phyloP scores from a whole-genome alignment of 805 yeast species.

The Cyberlindnera nakhonratchasimensis region DNA sequence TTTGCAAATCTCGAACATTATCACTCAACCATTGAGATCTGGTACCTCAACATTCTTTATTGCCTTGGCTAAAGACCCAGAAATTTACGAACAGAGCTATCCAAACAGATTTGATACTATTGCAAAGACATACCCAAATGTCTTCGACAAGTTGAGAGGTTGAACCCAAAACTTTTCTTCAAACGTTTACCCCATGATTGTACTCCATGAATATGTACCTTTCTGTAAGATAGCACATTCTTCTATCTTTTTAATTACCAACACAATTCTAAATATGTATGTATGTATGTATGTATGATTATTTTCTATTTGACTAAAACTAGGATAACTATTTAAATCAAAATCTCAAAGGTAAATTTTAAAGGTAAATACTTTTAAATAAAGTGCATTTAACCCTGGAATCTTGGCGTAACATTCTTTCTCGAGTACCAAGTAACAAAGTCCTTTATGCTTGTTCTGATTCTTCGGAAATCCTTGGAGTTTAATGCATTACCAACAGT shows the following conservation, averaged over 20 bases:
- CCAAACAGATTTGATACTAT: constrained; percentile 65
- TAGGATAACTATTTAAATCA: neutral
- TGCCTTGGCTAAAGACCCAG: constrained; percentile 82
- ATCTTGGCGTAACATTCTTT: constrained; percentile 57
- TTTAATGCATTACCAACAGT: constrained; percentile 58
- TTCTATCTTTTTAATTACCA: too few relatives aligned
- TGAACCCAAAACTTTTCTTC: too few relatives aligned
- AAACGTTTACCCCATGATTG: neutral
- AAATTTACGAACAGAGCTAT: constrained; percentile 68
- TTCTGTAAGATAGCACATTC: too few relatives aligned
- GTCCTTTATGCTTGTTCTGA: constrained; percentile 67
- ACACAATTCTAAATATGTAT: too few relatives aligned
- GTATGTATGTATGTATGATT: neutral
- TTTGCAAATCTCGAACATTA: constrained; percentile 68
- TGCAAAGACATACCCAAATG: constrained; percentile 65
- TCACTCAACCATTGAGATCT: constrained; percentile 71
- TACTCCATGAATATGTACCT: neutral
- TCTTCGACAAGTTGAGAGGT: constrained; percentile 48
- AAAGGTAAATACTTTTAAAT: neutral
- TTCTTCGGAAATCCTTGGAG: constrained; percentile 68
- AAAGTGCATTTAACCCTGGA: constrained; percentile 21
- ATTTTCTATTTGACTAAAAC: neutral
- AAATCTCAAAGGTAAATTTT: too few relatives aligned
- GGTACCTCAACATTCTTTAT: constrained; percentile 84
- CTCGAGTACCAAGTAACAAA: constrained; percentile 82